phyloP scores from a whole-genome alignment of 345 rosid genomes.

The Aquilaria malaccensis region DNA sequence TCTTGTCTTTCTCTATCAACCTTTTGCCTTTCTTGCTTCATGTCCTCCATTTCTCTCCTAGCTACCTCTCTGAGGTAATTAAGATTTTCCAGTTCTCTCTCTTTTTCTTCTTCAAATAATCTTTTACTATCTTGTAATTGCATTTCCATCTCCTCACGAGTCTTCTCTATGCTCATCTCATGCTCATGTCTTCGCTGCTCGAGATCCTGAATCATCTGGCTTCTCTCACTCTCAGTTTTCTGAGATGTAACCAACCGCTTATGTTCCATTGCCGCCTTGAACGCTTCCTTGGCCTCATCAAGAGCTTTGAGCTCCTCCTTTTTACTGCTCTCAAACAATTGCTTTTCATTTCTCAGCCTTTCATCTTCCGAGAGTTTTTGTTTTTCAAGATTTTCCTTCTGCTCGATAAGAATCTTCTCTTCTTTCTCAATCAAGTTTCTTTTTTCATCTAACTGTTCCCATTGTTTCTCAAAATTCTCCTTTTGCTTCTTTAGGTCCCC shows the following conservation, averaged over 20 bases:
- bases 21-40: slow-evolving; percentile 51
- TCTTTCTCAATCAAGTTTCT: slow-evolving; percentile 46
- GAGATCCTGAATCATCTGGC: slow-evolving; percentile 54
- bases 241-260: slow-evolving; percentile 42
- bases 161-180: slow-evolving; percentile 51
- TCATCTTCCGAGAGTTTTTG: slow-evolving; percentile 51
- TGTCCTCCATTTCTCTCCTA: slow-evolving; percentile 71
- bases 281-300: slow-evolving; percentile 53
- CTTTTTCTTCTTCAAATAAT: slow-evolving; percentile 68
- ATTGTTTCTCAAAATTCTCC: slow-evolving; percentile 76
- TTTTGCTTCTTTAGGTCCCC: slow-evolving; percentile 75
- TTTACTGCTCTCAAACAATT: slow-evolving; percentile 33
- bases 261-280: slow-evolving; percentile 56
- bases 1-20: slow-evolving; percentile 59
- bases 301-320: slow-evolving; percentile 56
- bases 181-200: slow-evolving; percentile 56
- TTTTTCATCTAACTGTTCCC: slow-evolving; percentile 80
- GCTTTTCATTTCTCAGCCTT: slow-evolving; percentile 45
- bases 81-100: slow-evolving; percentile 56
- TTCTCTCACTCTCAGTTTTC: slow-evolving; percentile 59
- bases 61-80: slow-evolving; percentile 65
- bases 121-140: slow-evolving; percentile 42
- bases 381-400: slow-evolving; percentile 55
- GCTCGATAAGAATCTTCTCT: slow-evolving; percentile 32
- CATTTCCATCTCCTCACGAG: slow-evolving; percentile 50